Evolutionary conservation across 306 rosid genomes (phyloP).

Genomic region (Medicago lupulina): DNA sequence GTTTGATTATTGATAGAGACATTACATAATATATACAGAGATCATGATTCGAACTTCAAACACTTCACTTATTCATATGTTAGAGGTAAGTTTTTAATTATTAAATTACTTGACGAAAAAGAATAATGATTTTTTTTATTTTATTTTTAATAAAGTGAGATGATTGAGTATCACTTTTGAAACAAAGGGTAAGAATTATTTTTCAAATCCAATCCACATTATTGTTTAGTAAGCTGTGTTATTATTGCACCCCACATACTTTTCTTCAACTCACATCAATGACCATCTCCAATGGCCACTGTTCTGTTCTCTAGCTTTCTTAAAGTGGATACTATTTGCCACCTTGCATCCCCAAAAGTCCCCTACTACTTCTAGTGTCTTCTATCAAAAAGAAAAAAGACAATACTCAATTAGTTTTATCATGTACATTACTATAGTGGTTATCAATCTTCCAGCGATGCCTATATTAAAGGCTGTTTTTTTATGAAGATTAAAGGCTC

Average conservation of each 20-base stretch:
- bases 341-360: constrained; percentile 35
- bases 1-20: too few species aligned
- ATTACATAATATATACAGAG: too few species aligned
- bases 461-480: background rate
- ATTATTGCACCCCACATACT: background rate
- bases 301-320: constrained; percentile 28
- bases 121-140: too few species aligned
- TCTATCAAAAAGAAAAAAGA: constrained; percentile 13
- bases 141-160: background rate
- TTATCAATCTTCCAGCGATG: background rate
- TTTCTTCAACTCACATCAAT: constrained; percentile 31
- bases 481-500: too few species aligned
- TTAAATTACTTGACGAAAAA: too few species aligned
- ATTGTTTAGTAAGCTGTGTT: too few species aligned
- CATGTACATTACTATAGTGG: background rate
- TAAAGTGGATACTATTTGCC: constrained; percentile 42
- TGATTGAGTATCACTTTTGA: background rate
- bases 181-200: too few species aligned
- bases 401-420: too few species aligned
- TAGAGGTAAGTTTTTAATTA: too few species aligned
- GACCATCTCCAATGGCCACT: constrained; percentile 14
- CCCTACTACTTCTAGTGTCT: constrained; percentile 11
- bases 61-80: too few species aligned
- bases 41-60: too few species aligned
- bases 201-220: too few species aligned